A percentile compares a stretch with the other conserved stretches of the same genome.
These are phyloP conservation scores for Fusarium redolens DNA, from an alignment of 2,329 filamentous ascomycete genomes.

Conservation along the genomic window DNA sequence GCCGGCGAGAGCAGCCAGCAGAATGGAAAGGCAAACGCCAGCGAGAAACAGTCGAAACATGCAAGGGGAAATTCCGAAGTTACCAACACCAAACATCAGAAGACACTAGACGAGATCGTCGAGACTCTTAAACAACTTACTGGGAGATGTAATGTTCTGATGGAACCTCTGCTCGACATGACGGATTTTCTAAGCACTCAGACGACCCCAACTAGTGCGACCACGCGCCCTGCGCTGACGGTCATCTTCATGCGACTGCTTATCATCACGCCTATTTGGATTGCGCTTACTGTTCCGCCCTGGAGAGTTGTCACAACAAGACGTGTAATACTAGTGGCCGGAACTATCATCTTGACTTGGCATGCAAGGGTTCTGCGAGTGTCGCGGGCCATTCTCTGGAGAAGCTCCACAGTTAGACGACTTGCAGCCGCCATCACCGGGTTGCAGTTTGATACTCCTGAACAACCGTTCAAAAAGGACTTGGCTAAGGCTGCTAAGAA, in stretches of 20 bases:
- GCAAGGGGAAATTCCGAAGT: constrained; percentile 65
- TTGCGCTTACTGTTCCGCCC: constrained; percentile 83
- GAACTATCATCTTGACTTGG: constrained; percentile 89
- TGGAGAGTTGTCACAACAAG: constrained; percentile 87
- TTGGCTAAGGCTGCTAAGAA: constrained; percentile 40
- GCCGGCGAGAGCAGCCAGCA: constrained; percentile 36
- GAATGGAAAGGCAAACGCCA: constrained; percentile 41
- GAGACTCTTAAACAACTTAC: constrained; percentile 93
- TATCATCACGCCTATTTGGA: constrained; percentile 89
- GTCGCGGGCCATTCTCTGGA: constrained; percentile 88
- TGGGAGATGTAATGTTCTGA: constrained; percentile 87
- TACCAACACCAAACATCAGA: constrained; percentile 81
- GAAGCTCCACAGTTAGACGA: constrained; percentile 79
- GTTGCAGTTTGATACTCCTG: constrained; percentile 72
- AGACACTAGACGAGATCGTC: constrained; percentile 96
- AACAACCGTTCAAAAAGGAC: constrained; percentile 48
- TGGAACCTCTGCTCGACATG: constrained; percentile 88
- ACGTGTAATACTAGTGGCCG: constrained; percentile 84
- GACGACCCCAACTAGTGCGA: constrained; percentile 88
- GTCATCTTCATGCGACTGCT: constrained; percentile 90
- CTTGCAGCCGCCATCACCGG: constrained; percentile 82
- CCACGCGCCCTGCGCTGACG: constrained; percentile 88
- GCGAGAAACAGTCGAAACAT: constrained; percentile 52
- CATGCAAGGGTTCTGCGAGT: constrained; percentile 89
- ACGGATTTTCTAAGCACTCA: constrained; percentile 96